A percentile compares a stretch with the other conserved stretches of the same genome.
These are phyloP conservation scores for Macaranga tanarius DNA, from an alignment of 441 rosid species.

Conservation along the genomic window DNA sequence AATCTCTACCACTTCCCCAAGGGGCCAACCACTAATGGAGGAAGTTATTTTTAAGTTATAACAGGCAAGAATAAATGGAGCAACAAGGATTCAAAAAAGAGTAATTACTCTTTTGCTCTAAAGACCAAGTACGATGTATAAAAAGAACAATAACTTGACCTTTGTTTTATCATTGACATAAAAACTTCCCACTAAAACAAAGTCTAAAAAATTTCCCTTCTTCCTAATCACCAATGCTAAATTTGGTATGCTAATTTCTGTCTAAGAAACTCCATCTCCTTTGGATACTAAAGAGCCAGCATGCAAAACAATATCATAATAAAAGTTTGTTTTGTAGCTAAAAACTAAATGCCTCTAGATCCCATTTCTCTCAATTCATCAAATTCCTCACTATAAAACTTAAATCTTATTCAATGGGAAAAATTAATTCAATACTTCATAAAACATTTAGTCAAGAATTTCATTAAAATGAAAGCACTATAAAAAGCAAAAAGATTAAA, in stretches of 20 bases:
- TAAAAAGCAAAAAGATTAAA: slow-evolving; percentile 3
- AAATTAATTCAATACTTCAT: not conserved
- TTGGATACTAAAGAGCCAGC: not conserved
- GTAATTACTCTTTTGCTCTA: too few relatives aligned
- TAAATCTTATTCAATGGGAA: not conserved
- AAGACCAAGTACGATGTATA: not conserved
- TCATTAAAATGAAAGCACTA: slow-evolving; percentile 4
- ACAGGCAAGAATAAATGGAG: not conserved
- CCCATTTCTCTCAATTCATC: not conserved
- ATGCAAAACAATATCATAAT: not conserved
- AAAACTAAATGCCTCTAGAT: not conserved
- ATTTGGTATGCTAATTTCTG: not conserved
- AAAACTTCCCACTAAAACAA: not conserved
- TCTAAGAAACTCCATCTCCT: not conserved
- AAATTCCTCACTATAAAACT: not conserved
- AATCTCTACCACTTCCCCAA: not conserved
- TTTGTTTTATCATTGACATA: not conserved
- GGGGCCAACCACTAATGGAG: not conserved
- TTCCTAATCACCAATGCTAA: too few relatives aligned
- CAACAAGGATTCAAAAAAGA: not conserved
- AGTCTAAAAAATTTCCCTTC: not conserved
- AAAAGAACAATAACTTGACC: not conserved
- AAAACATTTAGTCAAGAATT: not conserved
- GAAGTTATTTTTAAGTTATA: not conserved
- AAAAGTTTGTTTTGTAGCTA: not conserved